Evolutionary conservation across 768 basidiomycete genomes (phyloP), one percentile per base, ranked within the genome.

Genomic region (Suillus ampliporus): DNA sequence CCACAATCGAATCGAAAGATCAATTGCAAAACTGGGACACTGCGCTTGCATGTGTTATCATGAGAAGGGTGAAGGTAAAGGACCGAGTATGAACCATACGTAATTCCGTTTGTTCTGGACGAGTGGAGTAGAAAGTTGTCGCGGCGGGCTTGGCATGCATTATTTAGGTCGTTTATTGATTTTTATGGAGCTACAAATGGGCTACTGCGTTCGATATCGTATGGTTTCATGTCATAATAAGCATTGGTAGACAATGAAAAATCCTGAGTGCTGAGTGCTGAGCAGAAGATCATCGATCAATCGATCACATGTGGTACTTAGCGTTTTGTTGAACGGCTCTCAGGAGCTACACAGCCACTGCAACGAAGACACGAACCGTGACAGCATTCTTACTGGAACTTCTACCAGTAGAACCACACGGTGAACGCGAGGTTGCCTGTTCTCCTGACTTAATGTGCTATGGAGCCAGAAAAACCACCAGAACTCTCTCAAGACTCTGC

Each of bases 401-500:
- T 38, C 37, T 38, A 10, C 37, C 2, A 38, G 10, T 10, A 52
- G 6, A 21, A 52, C 51, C 51, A 53, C 50, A 51, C 17, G 28
- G 28, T 3, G 11, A 51, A 31, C 28, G 17, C 50, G 28, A 51
- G 28, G 50, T 13, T 31, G 28, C 31, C 5, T 51, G 19, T 51
- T 31, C 28, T 28, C 19, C 10, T 13, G 23, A 56, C 23, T 40
- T 10, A 7, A 8, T 23, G 23, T 40, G 15, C 11, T 56, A 56
- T 58, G 58, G 71, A 66, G 31, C 64, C 67, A n/a, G 21, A 46
- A 19, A 65, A 57, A 57, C 69, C 66, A 37, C 76, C 74, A 15
- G 67, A 76, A 57, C 65, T 76, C 11, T 89, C 89, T 60, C 89
- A 88, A 74, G 84, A 88, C 67, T 80, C 88, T 9, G 83, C 84